Percentiles rank a stretch among this genome's conserved stretches.
phyloP scores from a whole-genome alignment of 2,329 filamentous ascomycete species.

The Colletotrichum sp. region DNA sequence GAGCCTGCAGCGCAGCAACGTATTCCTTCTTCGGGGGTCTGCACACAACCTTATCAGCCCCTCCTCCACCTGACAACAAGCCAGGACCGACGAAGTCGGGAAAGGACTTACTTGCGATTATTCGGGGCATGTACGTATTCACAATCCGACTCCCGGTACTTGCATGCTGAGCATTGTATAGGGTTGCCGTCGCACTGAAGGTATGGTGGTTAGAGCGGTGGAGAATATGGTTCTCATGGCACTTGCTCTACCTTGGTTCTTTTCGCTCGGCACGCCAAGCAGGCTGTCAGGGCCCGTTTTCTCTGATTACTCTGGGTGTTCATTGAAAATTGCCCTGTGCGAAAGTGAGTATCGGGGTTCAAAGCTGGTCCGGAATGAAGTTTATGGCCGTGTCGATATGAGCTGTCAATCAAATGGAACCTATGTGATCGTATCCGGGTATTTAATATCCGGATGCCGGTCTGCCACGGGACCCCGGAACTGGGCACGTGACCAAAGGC shows the following conservation, averaged over 20 bases:
- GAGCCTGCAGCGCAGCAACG: background rate
- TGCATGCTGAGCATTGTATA: background rate
- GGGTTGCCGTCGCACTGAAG: background rate
- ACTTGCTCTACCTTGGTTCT: background rate
- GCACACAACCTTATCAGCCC: background rate
- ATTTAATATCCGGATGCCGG: background rate
- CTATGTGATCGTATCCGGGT: background rate
- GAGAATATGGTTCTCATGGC: background rate
- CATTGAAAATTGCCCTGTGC: background rate
- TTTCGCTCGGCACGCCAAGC: background rate
- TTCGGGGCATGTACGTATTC: background rate
- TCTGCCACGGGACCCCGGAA: background rate
- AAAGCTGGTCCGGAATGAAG: fast-evolving
- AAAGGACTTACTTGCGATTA: background rate
- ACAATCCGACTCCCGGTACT: background rate
- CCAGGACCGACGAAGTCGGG: fast-evolving
- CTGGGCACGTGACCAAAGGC: background rate
- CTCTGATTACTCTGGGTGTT: background rate
- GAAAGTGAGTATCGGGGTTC: fast-evolving
- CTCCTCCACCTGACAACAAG: background rate
- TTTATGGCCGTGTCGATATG: background rate
- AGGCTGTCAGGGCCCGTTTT: background rate
- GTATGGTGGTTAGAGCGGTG: background rate
- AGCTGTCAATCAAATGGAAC: background rate
- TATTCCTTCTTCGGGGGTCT: background rate